Conservation (phyloP, 176 grass and related monocot genomes). For the Puccinellia tenuiflora region DNA sequence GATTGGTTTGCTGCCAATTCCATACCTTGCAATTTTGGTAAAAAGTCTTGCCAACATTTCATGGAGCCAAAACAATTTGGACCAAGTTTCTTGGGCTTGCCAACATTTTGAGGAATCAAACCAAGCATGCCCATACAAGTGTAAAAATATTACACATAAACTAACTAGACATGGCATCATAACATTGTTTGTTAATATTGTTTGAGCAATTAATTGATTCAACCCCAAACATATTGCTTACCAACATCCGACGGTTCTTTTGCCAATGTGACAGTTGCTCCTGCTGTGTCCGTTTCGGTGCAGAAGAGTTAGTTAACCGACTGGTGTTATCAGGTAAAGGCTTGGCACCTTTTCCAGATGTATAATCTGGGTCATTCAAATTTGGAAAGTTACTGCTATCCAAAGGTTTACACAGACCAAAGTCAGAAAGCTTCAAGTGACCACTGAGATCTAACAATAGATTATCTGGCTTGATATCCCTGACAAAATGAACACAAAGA, state of each 20-base stretch:
- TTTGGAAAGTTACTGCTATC: slow-evolving; percentile 94
- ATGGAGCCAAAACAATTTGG: background rate
- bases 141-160: background rate
- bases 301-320: slow-evolving; percentile 54
- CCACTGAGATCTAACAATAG: slow-evolving; percentile 80
- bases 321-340: slow-evolving; percentile 50
- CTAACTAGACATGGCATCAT: background rate
- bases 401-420: slow-evolving; percentile 95
- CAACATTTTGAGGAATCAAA: background rate
- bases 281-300: slow-evolving; percentile 77
- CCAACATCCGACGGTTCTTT: slow-evolving; percentile 92
- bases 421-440: slow-evolving; percentile 96
- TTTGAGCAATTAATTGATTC: background rate
- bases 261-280: slow-evolving; percentile 98
- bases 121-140: background rate
- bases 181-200: background rate
- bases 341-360: slow-evolving; percentile 56
- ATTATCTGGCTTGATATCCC: slow-evolving; percentile 99
- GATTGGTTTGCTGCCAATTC: background rate
- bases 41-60: background rate
- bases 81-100: background rate
- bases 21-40: background rate
- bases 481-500: slow-evolving; percentile 35
- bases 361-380: slow-evolving; percentile 81
- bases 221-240: slow-evolving; percentile 36